Conservation (phyloP, 768 basidiomycete genomes). For the Phaffia tasmanica region DNA sequence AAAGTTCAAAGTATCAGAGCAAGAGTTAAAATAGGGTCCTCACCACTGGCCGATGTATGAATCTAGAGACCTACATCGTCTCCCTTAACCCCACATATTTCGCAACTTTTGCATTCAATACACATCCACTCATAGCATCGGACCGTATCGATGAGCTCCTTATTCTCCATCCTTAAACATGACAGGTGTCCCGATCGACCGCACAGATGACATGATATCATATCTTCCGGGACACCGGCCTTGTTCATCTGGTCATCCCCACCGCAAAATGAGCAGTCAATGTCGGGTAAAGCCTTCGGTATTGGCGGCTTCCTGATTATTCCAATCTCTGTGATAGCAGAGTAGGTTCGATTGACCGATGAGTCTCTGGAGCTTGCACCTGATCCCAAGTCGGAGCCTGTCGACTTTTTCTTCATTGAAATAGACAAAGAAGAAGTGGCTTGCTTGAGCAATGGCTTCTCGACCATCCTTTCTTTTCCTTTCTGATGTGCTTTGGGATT, state of each 20-base stretch:
- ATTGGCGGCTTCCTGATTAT: slow-evolving; percentile 36
- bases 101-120: slow-evolving; percentile 83
- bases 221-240: slow-evolving; percentile 35
- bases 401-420: too few relatives aligned
- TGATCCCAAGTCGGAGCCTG: too few relatives aligned
- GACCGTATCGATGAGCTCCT: slow-evolving; percentile 48
- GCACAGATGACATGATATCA: slow-evolving; percentile 12
- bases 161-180: slow-evolving; percentile 55
- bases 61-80: slow-evolving; percentile 59
- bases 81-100: slow-evolving; percentile 70
- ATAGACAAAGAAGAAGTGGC: too few relatives aligned
- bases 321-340: too few relatives aligned
- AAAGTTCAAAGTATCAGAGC: neutral
- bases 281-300: slow-evolving; percentile 43
- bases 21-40: neutral
- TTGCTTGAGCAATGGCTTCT: too few relatives aligned
- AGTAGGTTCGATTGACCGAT: too few relatives aligned
- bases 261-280: slow-evolving; percentile 66
- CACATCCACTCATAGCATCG: slow-evolving; percentile 74
- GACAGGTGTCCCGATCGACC: slow-evolving; percentile 60
- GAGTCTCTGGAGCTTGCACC: too few relatives aligned
- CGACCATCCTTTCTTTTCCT: too few relatives aligned
- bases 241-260: slow-evolving; percentile 55
- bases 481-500: too few relatives aligned
- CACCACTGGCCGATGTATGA: neutral